Percentiles rank a stretch among this genome's conserved stretches.
These are phyloP conservation scores for Epichloe gansuensis DNA, from an alignment of 2,329 filamentous ascomycete genomes.

Conservation along the genomic window DNA sequence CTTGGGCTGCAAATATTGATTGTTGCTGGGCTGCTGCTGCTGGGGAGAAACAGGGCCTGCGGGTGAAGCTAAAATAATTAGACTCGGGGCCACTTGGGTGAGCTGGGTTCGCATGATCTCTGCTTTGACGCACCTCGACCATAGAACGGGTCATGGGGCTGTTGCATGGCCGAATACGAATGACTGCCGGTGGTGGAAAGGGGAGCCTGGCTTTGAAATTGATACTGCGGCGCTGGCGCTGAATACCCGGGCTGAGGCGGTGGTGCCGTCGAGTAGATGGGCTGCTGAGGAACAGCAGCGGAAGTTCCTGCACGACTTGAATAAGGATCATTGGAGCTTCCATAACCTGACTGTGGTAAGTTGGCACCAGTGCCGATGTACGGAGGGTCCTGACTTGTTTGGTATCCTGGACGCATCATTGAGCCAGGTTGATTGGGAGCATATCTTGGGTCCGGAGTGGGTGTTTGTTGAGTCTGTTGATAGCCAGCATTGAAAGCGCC, in stretches of 20 bases:
- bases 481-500: conserved; percentile 20
- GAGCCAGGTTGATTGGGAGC: conserved; percentile 16
- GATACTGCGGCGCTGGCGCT: conserved; percentile 18
- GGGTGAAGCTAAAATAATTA: conserved; percentile 40
- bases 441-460: conserved; percentile 23
- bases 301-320: conserved; percentile 18
- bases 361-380: conserved; percentile 27
- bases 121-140: conserved; percentile 46
- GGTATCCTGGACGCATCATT: conserved; percentile 21
- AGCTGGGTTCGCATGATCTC: conserved; percentile 7
- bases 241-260: conserved; percentile 21
- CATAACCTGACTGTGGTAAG: conserved; percentile 16
- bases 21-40: conserved; percentile 15
- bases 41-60: conserved; percentile 29
- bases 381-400: conserved; percentile 18
- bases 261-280: conserved; percentile 21
- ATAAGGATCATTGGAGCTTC: conserved; percentile 19
- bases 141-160: conserved; percentile 39
- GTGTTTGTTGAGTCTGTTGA: conserved; percentile 20
- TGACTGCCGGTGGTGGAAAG: conserved; percentile 14
- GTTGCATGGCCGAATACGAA: conserved; percentile 23
- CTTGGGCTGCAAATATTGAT: conserved; percentile 31
- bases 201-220: conserved; percentile 25
- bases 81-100: conserved; percentile 15
- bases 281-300: conserved; percentile 19